Base-by-base conservation (phyloP, 2,329 filamentous ascomycete species). In the Pseudogymnoascus sp. region DNA sequence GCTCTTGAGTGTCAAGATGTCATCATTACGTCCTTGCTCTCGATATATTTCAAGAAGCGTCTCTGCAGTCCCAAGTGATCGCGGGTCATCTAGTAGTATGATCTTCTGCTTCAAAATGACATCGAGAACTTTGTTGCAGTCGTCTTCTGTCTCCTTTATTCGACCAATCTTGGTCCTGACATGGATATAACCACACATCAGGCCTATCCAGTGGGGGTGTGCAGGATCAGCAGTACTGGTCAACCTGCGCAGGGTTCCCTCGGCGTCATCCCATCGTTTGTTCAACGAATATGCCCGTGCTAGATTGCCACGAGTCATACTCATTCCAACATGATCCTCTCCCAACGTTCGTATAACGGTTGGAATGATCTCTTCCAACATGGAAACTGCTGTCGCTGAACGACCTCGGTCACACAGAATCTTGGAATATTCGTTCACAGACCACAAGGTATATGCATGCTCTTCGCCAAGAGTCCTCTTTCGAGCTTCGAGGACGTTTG, bases 401-500 rank as follows among this genome's bases (percentile, higher is more conserved):
- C 67, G 70, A 5, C 71, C 68, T 31, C 68, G 67, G 15, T 70
- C 71, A 60, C 68, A 68, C 53, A 71, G 66, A 23, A 73, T 64
- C 60, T 72, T 75, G 13, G 72, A 70, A 10, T 75, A 64, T 60
- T 75, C 69, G 23, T 72, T 71, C 40, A 75, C 68, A 17, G 73
- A 70, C 67, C 68, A 72, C 26, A 75, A 64, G 4, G 72, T 74
- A 60, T 73, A 73, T 13, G 73, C 70, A 67, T 76, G 73, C 62
- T 75, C 73, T 38, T 73, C 68, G 7, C 74, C 73, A 10, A 75
- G 65, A 19, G 26, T 62, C 15, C 40, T 29, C 40, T 35, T 62
- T 26, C 63, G 63, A 6, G 61, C 19, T 19, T 69, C 66, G 23
- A 69, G 60, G 9, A 72, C 67, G 10, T 65, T 62, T 44, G 64